phyloP scores from a whole-genome alignment of 2,329 filamentous ascomycete species.

The Zelopaecilomyces penicillatus region DNA sequence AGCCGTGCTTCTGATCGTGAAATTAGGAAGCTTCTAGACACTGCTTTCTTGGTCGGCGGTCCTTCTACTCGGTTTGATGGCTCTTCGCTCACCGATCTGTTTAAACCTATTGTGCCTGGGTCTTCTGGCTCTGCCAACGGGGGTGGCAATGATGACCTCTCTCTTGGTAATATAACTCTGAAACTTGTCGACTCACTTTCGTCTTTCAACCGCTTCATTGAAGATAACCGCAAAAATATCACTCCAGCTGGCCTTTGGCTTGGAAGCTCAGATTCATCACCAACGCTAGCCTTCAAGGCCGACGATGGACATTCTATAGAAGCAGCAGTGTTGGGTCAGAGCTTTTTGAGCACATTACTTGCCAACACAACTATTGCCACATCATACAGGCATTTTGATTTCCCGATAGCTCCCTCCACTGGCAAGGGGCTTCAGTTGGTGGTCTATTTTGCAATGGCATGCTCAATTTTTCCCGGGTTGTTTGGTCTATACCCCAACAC shows the following conservation, averaged over 20 bases:
- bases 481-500: conserved; percentile 75
- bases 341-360: conserved; percentile 52
- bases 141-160: background rate
- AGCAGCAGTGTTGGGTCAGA: conserved; percentile 51
- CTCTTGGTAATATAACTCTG: conserved; percentile 10
- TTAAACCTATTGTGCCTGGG: conserved; percentile 9
- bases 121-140: conserved; percentile 6
- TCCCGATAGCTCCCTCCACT: conserved; percentile 55
- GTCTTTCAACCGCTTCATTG: conserved; percentile 59
- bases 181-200: conserved; percentile 39
- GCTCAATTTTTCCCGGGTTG: conserved; percentile 71
- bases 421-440: conserved; percentile 68
- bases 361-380: conserved; percentile 58
- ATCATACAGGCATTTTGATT: conserved; percentile 63
- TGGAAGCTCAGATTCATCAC: conserved; percentile 44
- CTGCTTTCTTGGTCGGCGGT: conserved; percentile 14
- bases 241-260: conserved; percentile 73
- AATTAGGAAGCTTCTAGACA: conserved; percentile 14
- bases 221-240: conserved; percentile 53
- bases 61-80: conserved; percentile 13
- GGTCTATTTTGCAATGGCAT: conserved; percentile 67
- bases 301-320: conserved; percentile 39
- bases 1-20: conserved; percentile 7
- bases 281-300: conserved; percentile 61
- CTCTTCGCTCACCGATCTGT: conserved; percentile 5